A percentile compares a stretch with the other conserved stretches of the same genome.
These are phyloP conservation scores for Ensete glaucum DNA, from an alignment of 176 grass and related monocot genomes.

Conservation along the genomic window DNA sequence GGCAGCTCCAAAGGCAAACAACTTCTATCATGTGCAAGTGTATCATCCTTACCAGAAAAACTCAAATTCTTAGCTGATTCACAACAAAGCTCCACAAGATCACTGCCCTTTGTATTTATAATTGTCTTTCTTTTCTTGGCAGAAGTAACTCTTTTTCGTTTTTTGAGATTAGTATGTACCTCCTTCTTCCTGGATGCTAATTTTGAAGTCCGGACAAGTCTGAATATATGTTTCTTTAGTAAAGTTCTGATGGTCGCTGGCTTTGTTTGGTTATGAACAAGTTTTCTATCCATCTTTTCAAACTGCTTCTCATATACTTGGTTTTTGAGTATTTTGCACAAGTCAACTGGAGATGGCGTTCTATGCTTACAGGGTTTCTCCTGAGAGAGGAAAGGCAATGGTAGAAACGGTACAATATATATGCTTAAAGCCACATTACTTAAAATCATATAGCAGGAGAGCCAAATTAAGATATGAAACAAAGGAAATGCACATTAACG, in stretches of 20 bases:
- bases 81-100: constrained; percentile 18
- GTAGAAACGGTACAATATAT: neutral
- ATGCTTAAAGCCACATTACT: neutral
- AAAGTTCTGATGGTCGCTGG: constrained; percentile 27
- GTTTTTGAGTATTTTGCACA: constrained; percentile 29
- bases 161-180: constrained; percentile 51
- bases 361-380: constrained; percentile 27
- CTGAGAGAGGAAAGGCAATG: constrained; percentile 28
- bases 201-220: constrained; percentile 28
- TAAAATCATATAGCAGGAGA: neutral
- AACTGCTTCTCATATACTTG: constrained; percentile 23
- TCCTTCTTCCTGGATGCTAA: constrained; percentile 22
- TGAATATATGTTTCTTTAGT: constrained; percentile 37
- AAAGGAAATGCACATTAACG: no score
- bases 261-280: constrained; percentile 24
- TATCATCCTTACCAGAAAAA: constrained; percentile 49
- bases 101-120: constrained; percentile 15
- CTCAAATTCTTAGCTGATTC: constrained; percentile 46
- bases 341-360: constrained; percentile 21
- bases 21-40: constrained; percentile 19
- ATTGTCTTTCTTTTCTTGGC: constrained; percentile 17
- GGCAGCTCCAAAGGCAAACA: constrained; percentile 30
- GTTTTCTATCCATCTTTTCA: constrained; percentile 27
- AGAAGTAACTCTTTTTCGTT: constrained; percentile 34
- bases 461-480: neutral